Percentiles rank a stretch among this genome's conserved stretches.
These are phyloP conservation scores for Caloboletus inedulis DNA, from an alignment of 1,284 basidiomycete species.

Conservation along the genomic window DNA sequence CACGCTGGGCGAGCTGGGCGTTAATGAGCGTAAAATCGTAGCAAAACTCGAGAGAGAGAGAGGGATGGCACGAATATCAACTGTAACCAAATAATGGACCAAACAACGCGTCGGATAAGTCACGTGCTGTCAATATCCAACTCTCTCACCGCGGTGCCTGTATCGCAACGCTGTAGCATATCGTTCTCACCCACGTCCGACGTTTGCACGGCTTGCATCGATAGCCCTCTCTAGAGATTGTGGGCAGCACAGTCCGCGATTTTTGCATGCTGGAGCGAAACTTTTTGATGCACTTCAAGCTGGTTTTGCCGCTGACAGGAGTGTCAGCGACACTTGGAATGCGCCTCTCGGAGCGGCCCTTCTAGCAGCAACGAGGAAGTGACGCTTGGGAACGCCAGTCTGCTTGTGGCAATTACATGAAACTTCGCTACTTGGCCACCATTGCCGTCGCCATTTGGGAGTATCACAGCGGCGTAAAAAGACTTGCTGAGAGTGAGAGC, in stretches of 20 bases:
- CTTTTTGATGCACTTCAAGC: slow-evolving; percentile 60
- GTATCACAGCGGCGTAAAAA: not conserved
- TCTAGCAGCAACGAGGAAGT: slow-evolving; percentile 2
- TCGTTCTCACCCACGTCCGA: too few species aligned
- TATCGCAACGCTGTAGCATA: too few species aligned
- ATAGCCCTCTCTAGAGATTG: slow-evolving; percentile 32
- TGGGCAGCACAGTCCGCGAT: slow-evolving; percentile 56
- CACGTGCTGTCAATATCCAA: slow-evolving; percentile 16
- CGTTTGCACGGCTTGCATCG: not conserved
- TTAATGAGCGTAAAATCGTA: slow-evolving; percentile 32
- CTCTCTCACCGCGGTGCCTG: too few species aligned
- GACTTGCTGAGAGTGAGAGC: not conserved
- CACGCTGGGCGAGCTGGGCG: slow-evolving; percentile 10
- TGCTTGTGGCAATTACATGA: not conserved
- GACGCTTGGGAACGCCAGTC: slow-evolving; percentile 16
- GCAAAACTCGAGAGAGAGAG: not conserved
- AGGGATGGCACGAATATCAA: slow-evolving; percentile 36
- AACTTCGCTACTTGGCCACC: not conserved
- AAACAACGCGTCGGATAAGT: slow-evolving; percentile 34
- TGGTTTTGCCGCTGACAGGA: slow-evolving; percentile 60
- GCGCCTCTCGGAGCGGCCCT: slow-evolving; percentile 40
- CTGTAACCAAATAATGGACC: slow-evolving; percentile 42
- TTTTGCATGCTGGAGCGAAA: slow-evolving; percentile 51
- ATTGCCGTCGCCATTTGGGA: not conserved
- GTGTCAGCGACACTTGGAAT: slow-evolving; percentile 57